Evolutionary conservation across 257 asterid genomes (phyloP).

Genomic region (Ilex asprella): DNA sequence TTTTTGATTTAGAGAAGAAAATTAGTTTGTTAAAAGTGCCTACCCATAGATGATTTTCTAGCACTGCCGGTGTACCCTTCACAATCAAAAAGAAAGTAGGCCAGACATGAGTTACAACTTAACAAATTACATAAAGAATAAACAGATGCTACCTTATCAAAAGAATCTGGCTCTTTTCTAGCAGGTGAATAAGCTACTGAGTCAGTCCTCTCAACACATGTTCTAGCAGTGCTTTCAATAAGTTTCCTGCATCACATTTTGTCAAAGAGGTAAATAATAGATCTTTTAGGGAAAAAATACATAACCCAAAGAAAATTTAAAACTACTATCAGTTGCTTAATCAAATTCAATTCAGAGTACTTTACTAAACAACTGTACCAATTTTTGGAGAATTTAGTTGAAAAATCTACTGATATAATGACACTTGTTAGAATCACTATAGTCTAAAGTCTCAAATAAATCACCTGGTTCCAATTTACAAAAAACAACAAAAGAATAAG

Average conservation of each 20-base stretch:
- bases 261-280: not conserved
- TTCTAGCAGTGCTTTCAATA: slow-evolving; percentile 17
- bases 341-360: not conserved
- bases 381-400: not conserved
- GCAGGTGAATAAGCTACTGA: slow-evolving; percentile 27
- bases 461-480: too few relatives aligned
- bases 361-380: not conserved
- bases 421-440: not conserved
- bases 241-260: not conserved
- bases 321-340: not conserved
- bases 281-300: not conserved
- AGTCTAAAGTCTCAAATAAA: too few relatives aligned
- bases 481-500: too few relatives aligned
- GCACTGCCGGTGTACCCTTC: not conserved
- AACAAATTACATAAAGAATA: slow-evolving; percentile 3
- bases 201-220: slow-evolving; percentile 41
- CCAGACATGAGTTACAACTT: slow-evolving; percentile 2
- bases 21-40: too few relatives aligned
- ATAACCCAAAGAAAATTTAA: not conserved
- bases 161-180: slow-evolving; percentile 61
- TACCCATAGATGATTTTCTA: too few relatives aligned
- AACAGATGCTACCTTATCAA: slow-evolving; percentile 68
- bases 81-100: slow-evolving; percentile 12
- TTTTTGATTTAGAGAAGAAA: too few relatives aligned
- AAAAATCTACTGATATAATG: not conserved